Base-by-base conservation (phyloP, 2,329 filamentous ascomycete genomes). In the Microthyrium microscopicum region DNA sequence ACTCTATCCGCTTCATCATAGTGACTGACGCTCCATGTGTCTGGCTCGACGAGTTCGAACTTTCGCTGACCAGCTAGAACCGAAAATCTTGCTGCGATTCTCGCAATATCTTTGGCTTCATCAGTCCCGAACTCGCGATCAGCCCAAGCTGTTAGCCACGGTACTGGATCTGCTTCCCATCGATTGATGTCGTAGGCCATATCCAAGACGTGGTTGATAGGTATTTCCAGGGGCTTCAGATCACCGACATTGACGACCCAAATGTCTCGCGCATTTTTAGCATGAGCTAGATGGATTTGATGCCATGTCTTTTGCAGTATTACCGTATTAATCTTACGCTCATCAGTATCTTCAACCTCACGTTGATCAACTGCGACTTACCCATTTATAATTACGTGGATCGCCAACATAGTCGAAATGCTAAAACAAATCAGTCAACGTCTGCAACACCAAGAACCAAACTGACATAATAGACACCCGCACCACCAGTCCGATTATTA, bases 211-310 rank as follows among this genome's bases (percentile, higher is more conserved):
- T 78, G 73, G 45, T 60, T 70, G 46, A 78, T 70, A 15, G 73
- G 71, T 12, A 77, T 60, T 54, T 78, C 70, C 9, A 72, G 57
- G 1, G 68, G 68, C 52, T 77, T 77, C 39, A 77, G 58, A 44
- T 77, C 73, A 26, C 71, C 73, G 15, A 77, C 68, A 40, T 77
- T 77, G 42, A 75, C 69, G 27, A 77, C 62, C 73, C 72, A 77
- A 40, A 77, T 71, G 13, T 66, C 57, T 40, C 66, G 60, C 3
- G 70, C 72, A 2, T 68, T 56, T 25, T 69, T 61, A 16, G 68
- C 58, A 35, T 73, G 67, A 2, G 73, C 66, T 4, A 74, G 60
- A 42, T 66, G 61, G 66, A 78, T 70, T 51, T 78, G 66, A 44
- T 77, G 68, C 52, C 69, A 71, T 0, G 69, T 73, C 52, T 74